phyloP scores from a whole-genome alignment of 2,329 filamentous ascomycete species.

The Plectosphaerella sp. region DNA sequence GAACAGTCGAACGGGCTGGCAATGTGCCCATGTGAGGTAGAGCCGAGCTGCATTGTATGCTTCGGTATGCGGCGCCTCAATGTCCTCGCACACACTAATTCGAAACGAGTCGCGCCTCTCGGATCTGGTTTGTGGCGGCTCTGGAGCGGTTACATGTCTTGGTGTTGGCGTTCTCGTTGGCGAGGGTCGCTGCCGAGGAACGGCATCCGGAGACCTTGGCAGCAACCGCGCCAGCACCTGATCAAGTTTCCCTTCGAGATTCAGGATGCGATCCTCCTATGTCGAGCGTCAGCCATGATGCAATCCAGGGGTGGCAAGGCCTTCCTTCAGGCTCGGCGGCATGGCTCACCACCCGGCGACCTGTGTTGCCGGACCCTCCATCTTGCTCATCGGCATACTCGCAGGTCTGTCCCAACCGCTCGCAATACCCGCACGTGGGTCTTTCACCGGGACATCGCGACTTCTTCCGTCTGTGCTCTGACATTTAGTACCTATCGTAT shows the following conservation, averaged over 20 bases:
- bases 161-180: background rate
- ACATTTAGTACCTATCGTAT: background rate
- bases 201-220: background rate
- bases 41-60: constrained; percentile 14
- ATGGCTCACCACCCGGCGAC: background rate
- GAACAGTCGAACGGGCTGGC: constrained; percentile 45
- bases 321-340: too few relatives aligned
- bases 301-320: background rate
- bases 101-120: background rate
- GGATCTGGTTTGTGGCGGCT: background rate
- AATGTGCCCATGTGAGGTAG: constrained; percentile 43
- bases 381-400: background rate
- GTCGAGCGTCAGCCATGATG: background rate
- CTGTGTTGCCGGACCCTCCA: background rate
- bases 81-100: background rate
- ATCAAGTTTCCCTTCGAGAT: background rate
- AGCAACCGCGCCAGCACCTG: background rate
- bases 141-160: background rate
- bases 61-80: background rate
- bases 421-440: background rate
- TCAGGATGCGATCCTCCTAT: background rate
- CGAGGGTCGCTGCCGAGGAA: background rate
- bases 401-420: background rate
- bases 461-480: background rate
- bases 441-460: background rate